These are phyloP conservation scores for Blastobotrys malaysiensis DNA, from an alignment of 1,139 yeast genomes.

Conservation along the genomic window DNA sequence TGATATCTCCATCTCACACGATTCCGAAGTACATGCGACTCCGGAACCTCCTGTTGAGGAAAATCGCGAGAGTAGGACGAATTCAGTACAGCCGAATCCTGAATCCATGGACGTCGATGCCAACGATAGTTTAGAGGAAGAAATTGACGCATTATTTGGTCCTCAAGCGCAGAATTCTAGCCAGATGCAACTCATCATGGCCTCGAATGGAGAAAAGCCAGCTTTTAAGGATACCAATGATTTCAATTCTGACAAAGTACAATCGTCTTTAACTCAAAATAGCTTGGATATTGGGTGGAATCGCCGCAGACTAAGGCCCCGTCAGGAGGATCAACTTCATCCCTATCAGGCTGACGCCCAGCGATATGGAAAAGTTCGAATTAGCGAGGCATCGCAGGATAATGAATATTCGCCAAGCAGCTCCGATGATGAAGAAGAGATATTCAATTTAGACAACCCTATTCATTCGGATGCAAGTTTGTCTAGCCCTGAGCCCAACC, in stretches of 20 bases:
- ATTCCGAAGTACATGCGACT: background rate
- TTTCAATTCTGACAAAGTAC: background rate
- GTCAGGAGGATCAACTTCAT: background rate
- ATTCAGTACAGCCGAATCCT: background rate
- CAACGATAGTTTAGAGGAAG: background rate
- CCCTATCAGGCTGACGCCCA: background rate
- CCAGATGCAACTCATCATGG: too few relatives aligned
- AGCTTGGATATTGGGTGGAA: background rate
- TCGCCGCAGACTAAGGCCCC: background rate
- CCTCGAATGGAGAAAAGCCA: too few relatives aligned
- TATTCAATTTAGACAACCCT: background rate
- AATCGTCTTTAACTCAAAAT: background rate
- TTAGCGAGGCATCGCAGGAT: background rate
- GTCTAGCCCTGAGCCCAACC: background rate
- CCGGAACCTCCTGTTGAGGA: background rate
- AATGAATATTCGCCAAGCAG: background rate
- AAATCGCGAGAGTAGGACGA: too few relatives aligned
- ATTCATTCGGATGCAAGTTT: background rate
- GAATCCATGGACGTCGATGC: background rate
- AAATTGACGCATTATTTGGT: background rate
- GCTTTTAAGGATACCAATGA: too few relatives aligned
- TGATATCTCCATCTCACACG: background rate
- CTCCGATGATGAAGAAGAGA: background rate
- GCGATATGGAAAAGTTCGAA: background rate
- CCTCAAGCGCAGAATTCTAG: too few relatives aligned